A percentile compares a stretch with the other conserved stretches of the same genome.
Evolutionary conservation across 441 rosid genomes (phyloP).

Genomic region (Pelargonium citronellum): DNA sequence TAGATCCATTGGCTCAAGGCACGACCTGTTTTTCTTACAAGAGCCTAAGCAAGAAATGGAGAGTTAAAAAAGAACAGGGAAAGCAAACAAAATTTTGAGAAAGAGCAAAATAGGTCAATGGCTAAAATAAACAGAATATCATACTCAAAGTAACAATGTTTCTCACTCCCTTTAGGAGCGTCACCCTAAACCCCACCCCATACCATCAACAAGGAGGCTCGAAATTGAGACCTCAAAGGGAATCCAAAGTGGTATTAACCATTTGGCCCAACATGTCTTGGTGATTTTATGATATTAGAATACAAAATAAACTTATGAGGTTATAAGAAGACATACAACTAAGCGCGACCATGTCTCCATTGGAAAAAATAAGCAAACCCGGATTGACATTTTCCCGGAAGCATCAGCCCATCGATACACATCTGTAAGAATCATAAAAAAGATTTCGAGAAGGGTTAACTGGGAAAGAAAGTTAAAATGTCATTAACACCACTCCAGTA

Average conservation of each 20-base stretch:
- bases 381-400: constrained; percentile 61
- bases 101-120: no score
- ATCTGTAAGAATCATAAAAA: constrained; percentile 40
- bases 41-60: constrained; percentile 36
- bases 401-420: constrained; percentile 83
- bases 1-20: constrained; percentile 63
- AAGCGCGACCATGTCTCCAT: constrained; percentile 65
- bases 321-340: constrained; percentile 38
- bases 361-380: constrained; percentile 86
- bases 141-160: no score
- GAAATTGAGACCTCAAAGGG: no score
- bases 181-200: no score
- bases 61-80: background rate
- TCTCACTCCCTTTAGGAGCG: no score
- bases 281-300: no score
- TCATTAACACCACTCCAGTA: background rate
- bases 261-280: no score
- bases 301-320: background rate
- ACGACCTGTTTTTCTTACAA: constrained; percentile 42
- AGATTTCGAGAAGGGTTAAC: background rate
- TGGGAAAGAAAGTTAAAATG: background rate
- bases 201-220: no score
- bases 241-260: no score
- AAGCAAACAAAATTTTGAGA: background rate
- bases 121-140: no score